phyloP scores from a whole-genome alignment of 2,329 filamentous ascomycete species.

The Colletotrichum coccodes region DNA sequence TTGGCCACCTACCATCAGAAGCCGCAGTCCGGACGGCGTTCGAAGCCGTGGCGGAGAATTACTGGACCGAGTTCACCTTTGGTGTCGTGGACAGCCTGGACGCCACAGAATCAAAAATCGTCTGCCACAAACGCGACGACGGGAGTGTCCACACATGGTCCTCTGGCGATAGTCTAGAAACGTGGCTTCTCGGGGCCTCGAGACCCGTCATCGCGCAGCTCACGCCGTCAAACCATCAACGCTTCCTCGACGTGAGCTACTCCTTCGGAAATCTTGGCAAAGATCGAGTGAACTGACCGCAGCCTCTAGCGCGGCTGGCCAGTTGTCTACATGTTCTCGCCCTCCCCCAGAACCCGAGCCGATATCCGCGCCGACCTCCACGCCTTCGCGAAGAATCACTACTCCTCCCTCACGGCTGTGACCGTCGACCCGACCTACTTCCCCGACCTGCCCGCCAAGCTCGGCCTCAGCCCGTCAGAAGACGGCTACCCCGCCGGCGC shows the following conservation, averaged over 20 bases:
- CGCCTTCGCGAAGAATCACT: conserved; percentile 44
- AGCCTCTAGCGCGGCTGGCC: conserved; percentile 44
- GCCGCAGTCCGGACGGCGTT: conserved; percentile 35
- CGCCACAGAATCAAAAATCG: conserved; percentile 35
- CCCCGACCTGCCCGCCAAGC: conserved; percentile 42
- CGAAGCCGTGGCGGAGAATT: conserved; percentile 38
- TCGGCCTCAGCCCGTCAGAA: conserved; percentile 41
- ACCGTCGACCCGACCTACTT: conserved; percentile 48
- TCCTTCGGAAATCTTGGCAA: background rate
- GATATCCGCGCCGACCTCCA: conserved; percentile 40
- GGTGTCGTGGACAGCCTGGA: conserved; percentile 37
- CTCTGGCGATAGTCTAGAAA: conserved; percentile 37
- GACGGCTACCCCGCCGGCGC: conserved; percentile 43
- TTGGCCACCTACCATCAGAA: conserved; percentile 40
- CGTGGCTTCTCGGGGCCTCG: conserved; percentile 40
- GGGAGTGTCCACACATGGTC: conserved; percentile 36
- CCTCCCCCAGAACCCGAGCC: conserved; percentile 40
- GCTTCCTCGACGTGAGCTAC: conserved; percentile 45
- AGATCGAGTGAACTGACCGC: background rate
- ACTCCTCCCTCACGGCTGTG: conserved; percentile 46
- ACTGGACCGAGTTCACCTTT: conserved; percentile 48
- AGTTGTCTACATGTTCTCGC: conserved; percentile 50
- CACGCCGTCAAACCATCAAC: conserved; percentile 43
- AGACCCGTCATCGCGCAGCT: conserved; percentile 46
- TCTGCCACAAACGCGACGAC: conserved; percentile 44